phyloP scores from a whole-genome alignment of 2,329 filamentous ascomycete species.

The Cadophora gregata region DNA sequence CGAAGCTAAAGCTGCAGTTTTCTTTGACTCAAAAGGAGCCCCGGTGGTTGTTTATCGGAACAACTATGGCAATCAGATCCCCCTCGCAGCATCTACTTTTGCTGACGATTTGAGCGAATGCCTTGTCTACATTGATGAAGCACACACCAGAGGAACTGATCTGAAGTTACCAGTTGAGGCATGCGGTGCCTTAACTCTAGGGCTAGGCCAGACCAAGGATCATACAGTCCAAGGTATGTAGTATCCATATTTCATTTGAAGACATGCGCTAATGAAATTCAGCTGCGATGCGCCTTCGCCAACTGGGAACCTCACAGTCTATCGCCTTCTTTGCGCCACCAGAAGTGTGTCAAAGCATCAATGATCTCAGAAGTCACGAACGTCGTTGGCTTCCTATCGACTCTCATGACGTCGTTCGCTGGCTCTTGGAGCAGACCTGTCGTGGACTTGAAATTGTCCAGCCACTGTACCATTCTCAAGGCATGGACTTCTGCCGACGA shows the following conservation, averaged over 20 bases:
- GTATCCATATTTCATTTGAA: background rate
- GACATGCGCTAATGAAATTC: conserved; percentile 20
- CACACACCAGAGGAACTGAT: conserved; percentile 40
- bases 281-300: conserved; percentile 70
- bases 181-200: conserved; percentile 36
- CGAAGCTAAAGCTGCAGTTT: conserved; percentile 29
- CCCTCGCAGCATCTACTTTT: conserved; percentile 35
- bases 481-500: conserved; percentile 63
- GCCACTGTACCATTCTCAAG: conserved; percentile 64
- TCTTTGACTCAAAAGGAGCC: conserved; percentile 31
- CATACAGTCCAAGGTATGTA: conserved; percentile 57
- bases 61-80: conserved; percentile 24
- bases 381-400: no score
- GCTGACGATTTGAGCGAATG: conserved; percentile 34
- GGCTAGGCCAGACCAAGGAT: conserved; percentile 38
- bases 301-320: conserved; percentile 53
- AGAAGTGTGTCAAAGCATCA: conserved; percentile 55
- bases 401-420: conserved; percentile 57
- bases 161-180: conserved; percentile 33
- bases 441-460: conserved; percentile 62
- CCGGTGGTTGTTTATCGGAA: conserved; percentile 31
- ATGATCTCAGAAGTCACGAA: conserved; percentile 48
- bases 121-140: conserved; percentile 40
- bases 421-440: conserved; percentile 71
- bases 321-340: conserved; percentile 41